Percentiles rank a stretch among this genome's conserved stretches.
Conservation (phyloP, 1,284 basidiomycete genomes). For the Boletus semigastroideus region DNA sequence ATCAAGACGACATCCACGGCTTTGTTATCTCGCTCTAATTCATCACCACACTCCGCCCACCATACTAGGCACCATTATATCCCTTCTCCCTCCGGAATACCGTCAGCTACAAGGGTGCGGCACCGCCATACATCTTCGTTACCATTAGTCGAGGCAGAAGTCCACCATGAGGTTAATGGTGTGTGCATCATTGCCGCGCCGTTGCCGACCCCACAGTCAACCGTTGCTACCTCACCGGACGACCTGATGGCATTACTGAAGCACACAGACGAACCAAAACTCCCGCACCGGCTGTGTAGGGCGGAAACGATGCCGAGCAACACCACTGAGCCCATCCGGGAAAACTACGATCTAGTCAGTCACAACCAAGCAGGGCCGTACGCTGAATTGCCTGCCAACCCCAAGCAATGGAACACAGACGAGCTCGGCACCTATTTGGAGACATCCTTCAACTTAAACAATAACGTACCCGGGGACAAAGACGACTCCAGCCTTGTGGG, state of each 20-base stretch:
- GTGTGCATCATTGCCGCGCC: constrained; percentile 8
- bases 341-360: constrained; percentile 3
- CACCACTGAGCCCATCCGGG: constrained; percentile 1
- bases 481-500: not conserved
- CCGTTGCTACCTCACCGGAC: not conserved
- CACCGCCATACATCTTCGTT: constrained; percentile 30
- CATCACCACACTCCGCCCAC: constrained; percentile 29
- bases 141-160: constrained; percentile 11
- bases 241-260: not conserved
- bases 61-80: constrained; percentile 32
- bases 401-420: constrained; percentile 28
- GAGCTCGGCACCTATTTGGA: constrained; percentile 27
- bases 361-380: not conserved
- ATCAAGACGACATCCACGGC: constrained; percentile 41
- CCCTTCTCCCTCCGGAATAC: constrained; percentile 20
- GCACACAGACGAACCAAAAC: not conserved
- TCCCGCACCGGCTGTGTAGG: constrained; percentile 5
- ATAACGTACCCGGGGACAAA: not conserved
- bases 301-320: constrained; percentile 17
- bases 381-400: constrained; percentile 21
- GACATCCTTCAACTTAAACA: constrained; percentile 7
- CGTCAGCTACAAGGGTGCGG: constrained; percentile 6
- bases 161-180: not conserved
- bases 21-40: constrained; percentile 38
- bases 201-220: constrained; percentile 18